These are phyloP conservation scores for Scytalidium lignicola DNA, from an alignment of 2,329 filamentous ascomycete genomes.

Conservation along the genomic window DNA sequence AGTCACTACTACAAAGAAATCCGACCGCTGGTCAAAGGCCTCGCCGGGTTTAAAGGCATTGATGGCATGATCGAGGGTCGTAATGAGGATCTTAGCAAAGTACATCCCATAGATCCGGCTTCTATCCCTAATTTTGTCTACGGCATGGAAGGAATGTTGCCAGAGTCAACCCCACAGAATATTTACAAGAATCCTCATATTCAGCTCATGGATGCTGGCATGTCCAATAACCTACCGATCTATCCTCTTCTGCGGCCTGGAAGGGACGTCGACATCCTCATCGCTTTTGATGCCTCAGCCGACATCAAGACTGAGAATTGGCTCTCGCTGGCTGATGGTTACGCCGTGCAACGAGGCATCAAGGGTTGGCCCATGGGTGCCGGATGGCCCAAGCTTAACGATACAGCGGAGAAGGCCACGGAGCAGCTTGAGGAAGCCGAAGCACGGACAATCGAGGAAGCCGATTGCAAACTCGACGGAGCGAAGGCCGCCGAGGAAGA, in stretches of 20 bases:
- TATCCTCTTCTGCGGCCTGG: conserved; percentile 89
- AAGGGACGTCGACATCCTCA: conserved; percentile 79
- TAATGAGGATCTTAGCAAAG: conserved; percentile 79
- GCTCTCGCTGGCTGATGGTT: conserved; percentile 91
- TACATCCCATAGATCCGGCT: conserved; percentile 92
- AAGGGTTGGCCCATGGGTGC: conserved; percentile 92
- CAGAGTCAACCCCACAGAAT: conserved; percentile 70
- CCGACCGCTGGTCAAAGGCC: conserved; percentile 69
- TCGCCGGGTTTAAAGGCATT: conserved; percentile 70
- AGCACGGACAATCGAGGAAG: conserved; percentile 48
- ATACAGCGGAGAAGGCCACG: conserved; percentile 54
- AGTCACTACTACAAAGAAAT: conserved; percentile 96
- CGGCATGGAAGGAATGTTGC: conserved; percentile 71
- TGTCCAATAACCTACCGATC: conserved; percentile 97
- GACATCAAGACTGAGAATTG: conserved; percentile 94
- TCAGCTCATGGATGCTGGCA: conserved; percentile 92
- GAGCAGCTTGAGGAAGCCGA: conserved; percentile 65
- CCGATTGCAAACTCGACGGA: conserved; percentile 56
- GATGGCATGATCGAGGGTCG: conserved; percentile 79
- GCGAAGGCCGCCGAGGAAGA: conserved; percentile 47
- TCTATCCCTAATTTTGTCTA: conserved; percentile 85
- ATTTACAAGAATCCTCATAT: conserved; percentile 68
- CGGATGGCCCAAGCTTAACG: conserved; percentile 74
- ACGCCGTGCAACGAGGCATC: conserved; percentile 81
- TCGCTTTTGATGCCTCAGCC: conserved; percentile 88